Conservation (phyloP, 129 eudicot species). For the Flaveria brownii region DNA sequence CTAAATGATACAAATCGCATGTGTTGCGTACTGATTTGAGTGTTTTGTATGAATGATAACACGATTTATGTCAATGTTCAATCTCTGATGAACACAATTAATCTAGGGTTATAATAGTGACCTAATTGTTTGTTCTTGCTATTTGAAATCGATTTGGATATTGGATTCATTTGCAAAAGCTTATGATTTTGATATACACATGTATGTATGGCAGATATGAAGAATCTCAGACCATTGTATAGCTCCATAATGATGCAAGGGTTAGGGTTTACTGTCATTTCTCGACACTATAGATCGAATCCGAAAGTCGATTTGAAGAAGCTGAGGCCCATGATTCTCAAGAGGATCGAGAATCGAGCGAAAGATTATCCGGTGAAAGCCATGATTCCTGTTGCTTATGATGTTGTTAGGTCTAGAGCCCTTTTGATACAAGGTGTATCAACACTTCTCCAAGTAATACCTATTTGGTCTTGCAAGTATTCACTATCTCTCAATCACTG, state of each 20-base stretch:
- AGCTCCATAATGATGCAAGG: slow-evolving; percentile 24
- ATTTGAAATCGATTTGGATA: not conserved
- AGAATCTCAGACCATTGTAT: not conserved
- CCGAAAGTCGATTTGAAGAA: slow-evolving; percentile 55
- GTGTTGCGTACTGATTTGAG: not conserved
- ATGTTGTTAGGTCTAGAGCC: slow-evolving; percentile 59
- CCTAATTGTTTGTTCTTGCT: not conserved
- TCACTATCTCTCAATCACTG: slow-evolving; percentile 32
- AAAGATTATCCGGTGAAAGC: slow-evolving; percentile 64
- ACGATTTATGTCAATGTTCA: not conserved
- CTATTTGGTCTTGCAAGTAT: slow-evolving; percentile 88
- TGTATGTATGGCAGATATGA: not conserved
- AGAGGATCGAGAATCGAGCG: slow-evolving; percentile 66
- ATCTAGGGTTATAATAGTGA: not conserved
- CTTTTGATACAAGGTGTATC: slow-evolving; percentile 71
- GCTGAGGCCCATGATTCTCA: slow-evolving; percentile 76
- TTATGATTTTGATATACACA: not conserved
- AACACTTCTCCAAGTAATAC: slow-evolving; percentile 59
- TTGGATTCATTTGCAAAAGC: no score
- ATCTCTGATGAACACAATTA: not conserved
- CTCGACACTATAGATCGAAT: slow-evolving; percentile 41
- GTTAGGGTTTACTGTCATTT: slow-evolving; percentile 21
- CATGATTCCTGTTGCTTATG: slow-evolving; percentile 74
- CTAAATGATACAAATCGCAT: not conserved
- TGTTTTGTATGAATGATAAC: not conserved